Percentiles rank a stretch among this genome's conserved stretches.
Evolutionary conservation across 1,284 basidiomycete species (phyloP).

Genomic region (Trametes pubescens): DNA sequence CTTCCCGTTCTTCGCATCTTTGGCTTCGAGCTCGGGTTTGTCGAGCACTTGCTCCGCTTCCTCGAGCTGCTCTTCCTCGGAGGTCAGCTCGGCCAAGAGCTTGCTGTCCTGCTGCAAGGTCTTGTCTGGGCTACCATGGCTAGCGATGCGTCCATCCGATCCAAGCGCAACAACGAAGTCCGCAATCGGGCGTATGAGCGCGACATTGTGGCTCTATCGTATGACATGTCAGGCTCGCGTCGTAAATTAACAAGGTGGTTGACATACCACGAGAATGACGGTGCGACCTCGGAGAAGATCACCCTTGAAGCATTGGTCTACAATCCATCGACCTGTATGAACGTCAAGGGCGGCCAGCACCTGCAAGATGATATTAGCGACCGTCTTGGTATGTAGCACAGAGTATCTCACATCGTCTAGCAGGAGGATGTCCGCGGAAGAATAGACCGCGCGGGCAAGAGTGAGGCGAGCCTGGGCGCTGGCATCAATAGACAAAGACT

Average conservation of each 20-base stretch:
- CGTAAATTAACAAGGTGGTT: no score
- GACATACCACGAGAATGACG: slow-evolving; percentile 75
- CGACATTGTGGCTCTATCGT: slow-evolving; percentile 49
- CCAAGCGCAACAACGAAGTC: slow-evolving; percentile 69
- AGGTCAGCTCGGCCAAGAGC: slow-evolving; percentile 49
- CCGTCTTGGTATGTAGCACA: no score
- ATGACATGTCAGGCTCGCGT: background rate
- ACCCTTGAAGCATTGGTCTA: slow-evolving; percentile 76
- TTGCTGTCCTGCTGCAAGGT: slow-evolving; percentile 50
- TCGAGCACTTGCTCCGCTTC: slow-evolving; percentile 30
- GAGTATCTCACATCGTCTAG: slow-evolving; percentile 63
- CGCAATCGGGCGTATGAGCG: slow-evolving; percentile 68
- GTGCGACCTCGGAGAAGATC: slow-evolving; percentile 75
- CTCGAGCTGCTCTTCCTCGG: slow-evolving; percentile 47
- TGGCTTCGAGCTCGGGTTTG: slow-evolving; percentile 44
- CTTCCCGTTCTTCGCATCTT: slow-evolving; percentile 47
- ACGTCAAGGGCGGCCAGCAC: slow-evolving; percentile 64
- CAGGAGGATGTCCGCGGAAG: slow-evolving; percentile 68
- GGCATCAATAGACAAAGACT: slow-evolving; percentile 43
- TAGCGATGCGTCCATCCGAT: slow-evolving; percentile 57
- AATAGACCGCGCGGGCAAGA: slow-evolving; percentile 76
- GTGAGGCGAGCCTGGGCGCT: slow-evolving; percentile 78
- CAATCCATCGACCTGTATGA: slow-evolving; percentile 77
- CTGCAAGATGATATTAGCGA: slow-evolving; percentile 17
- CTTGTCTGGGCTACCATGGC: slow-evolving; percentile 55